Conservation (phyloP, 805 yeast species). For the Ogataea ganodermae region DNA sequence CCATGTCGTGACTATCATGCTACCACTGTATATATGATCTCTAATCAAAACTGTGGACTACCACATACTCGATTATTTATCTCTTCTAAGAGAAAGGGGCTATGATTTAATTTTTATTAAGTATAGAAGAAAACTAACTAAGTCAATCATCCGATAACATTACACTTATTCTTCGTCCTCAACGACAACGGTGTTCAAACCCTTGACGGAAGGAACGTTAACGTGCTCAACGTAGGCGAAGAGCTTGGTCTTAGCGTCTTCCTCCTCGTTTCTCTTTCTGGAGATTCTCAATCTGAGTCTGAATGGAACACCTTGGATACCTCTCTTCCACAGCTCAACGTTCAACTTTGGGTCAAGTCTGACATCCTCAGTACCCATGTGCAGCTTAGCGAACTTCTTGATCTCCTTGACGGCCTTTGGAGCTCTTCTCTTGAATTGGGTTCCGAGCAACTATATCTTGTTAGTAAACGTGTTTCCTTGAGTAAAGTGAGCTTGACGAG, state of each 20-base stretch:
- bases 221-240: slow-evolving; percentile 98
- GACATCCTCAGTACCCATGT: slow-evolving; percentile 99
- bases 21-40: too few species aligned
- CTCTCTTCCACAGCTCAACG: slow-evolving; percentile 99
- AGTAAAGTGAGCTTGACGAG: too few species aligned
- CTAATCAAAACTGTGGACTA: too few species aligned
- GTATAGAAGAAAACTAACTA: slow-evolving; percentile 13
- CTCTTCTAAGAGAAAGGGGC: background rate
- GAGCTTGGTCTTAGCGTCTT: slow-evolving; percentile 96
- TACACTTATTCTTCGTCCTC: slow-evolving; percentile 54
- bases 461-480: slow-evolving; percentile 11
- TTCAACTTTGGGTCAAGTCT: slow-evolving; percentile 98
- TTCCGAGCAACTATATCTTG: slow-evolving; percentile 80
- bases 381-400: slow-evolving; percentile 96
- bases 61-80: background rate
- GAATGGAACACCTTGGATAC: slow-evolving; percentile 98
- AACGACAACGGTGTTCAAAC: slow-evolving; percentile 96
- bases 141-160: slow-evolving; percentile 17
- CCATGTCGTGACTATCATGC: too few species aligned
- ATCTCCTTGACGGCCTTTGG: slow-evolving; percentile 99
- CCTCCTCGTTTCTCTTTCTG: slow-evolving; percentile 97
- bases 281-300: slow-evolving; percentile 98
- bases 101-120: slow-evolving; percentile 15
- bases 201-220: slow-evolving; percentile 91
- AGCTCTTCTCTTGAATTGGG: slow-evolving; percentile 99